These are phyloP conservation scores for Metarhizium album DNA, from an alignment of 2,329 filamentous ascomycete species.

Conservation along the genomic window DNA sequence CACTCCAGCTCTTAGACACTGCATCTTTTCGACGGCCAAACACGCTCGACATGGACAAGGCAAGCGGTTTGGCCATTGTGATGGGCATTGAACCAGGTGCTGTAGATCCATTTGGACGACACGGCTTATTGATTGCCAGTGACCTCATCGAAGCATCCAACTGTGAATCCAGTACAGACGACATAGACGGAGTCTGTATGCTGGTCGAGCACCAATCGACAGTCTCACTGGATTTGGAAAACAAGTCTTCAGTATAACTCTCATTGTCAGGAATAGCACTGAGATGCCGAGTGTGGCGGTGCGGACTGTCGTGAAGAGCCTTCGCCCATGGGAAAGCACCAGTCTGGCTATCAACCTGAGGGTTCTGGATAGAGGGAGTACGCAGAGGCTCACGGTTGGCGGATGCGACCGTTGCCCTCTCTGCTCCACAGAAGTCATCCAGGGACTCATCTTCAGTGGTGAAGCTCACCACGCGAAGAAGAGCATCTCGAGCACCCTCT, in stretches of 20 bases:
- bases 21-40: conserved; percentile 68
- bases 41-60: conserved; percentile 63
- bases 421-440: conserved; percentile 86
- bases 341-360: conserved; percentile 52
- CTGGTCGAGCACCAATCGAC: conserved; percentile 72
- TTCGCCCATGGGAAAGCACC: conserved; percentile 94
- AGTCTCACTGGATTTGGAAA: conserved; percentile 63
- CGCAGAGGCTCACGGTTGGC: conserved; percentile 91
- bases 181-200: conserved; percentile 67
- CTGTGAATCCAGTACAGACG: conserved; percentile 74
- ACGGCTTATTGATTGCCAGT: conserved; percentile 39
- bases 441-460: conserved; percentile 85
- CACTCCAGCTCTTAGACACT: conserved; percentile 98
- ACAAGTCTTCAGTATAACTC: conserved; percentile 75
- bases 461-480: conserved; percentile 76
- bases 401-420: conserved; percentile 65
- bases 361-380: conserved; percentile 88
- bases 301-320: conserved; percentile 67
- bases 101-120: conserved; percentile 37
- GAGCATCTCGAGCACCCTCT: conserved; percentile 62
- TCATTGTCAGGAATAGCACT: conserved; percentile 76
- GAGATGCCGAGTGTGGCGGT: conserved; percentile 63
- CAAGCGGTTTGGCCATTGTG: conserved; percentile 64
- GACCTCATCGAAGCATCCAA: conserved; percentile 75
- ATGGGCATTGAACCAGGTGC: conserved; percentile 66